phyloP scores from a whole-genome alignment of 192 early-diverging fungal species.

The Backusella liffmaniae region DNA sequence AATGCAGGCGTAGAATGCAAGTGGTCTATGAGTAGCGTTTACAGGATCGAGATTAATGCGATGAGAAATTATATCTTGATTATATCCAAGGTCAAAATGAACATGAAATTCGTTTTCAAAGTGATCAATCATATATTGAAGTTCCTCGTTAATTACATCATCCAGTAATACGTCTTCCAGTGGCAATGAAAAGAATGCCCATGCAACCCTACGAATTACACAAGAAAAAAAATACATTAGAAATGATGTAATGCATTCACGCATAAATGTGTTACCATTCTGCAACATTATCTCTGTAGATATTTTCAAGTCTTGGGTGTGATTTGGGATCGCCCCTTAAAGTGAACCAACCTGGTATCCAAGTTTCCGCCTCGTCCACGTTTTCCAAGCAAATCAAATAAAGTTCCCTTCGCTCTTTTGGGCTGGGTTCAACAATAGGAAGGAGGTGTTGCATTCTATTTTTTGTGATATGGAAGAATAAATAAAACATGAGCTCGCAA shows the following conservation, averaged over 20 bases:
- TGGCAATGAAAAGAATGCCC: slow-evolving; percentile 28
- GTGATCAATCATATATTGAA: slow-evolving; percentile 22
- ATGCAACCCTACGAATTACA: slow-evolving; percentile 22
- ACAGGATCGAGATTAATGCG: slow-evolving; percentile 38
- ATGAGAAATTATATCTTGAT: slow-evolving; percentile 14
- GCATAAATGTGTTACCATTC: slow-evolving; percentile 26
- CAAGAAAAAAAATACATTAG: background rate
- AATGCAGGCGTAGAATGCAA: slow-evolving; percentile 25
- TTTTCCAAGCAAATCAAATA: slow-evolving; percentile 17
- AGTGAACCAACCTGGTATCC: slow-evolving; percentile 28
- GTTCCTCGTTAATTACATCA: background rate
- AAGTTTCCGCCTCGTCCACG: slow-evolving; percentile 13
- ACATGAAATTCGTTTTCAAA: slow-evolving; percentile 15
- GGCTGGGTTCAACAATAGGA: background rate
- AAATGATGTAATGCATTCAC: background rate
- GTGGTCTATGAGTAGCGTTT: slow-evolving; percentile 21
- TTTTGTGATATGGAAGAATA: slow-evolving; percentile 27
- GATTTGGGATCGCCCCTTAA: background rate
- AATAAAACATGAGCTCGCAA: slow-evolving; percentile 28
- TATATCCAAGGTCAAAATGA: slow-evolving; percentile 23
- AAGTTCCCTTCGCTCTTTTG: slow-evolving; percentile 20
- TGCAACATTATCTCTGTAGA: slow-evolving; percentile 28
- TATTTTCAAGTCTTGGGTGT: slow-evolving; percentile 2
- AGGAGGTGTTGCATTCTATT: slow-evolving; percentile 29
- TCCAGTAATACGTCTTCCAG: slow-evolving; percentile 16